Percentiles rank a stretch among this genome's conserved stretches.
Conservation (phyloP, 805 yeast genomes). For the Saccharomycopsis amapae region DNA sequence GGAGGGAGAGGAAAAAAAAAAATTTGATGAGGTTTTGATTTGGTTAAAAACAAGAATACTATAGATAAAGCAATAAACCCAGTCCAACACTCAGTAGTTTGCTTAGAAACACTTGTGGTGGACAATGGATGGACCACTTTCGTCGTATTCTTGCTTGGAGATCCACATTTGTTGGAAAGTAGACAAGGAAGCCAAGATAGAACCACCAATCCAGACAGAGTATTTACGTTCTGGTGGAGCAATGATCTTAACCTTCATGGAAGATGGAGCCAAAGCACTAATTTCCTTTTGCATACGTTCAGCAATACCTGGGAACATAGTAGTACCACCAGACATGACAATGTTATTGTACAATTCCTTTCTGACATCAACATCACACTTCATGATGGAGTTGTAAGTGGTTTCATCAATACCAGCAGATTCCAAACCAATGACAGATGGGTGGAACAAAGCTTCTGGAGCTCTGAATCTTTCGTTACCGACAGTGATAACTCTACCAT, state of each 20-base stretch:
- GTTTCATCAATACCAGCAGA: constrained; percentile 99
- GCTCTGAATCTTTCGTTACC: constrained; percentile 99
- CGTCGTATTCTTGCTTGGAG: constrained; percentile 99
- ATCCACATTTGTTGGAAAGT: constrained; percentile 99
- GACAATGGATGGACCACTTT: constrained; percentile 99
- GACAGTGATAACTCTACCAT: constrained; percentile 98
- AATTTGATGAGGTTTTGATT: too few species aligned
- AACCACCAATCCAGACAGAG: constrained; percentile 99
- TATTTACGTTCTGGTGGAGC: constrained; percentile 99
- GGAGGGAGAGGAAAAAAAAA: too few species aligned
- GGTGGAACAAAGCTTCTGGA: constrained; percentile 99
- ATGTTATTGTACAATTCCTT: constrained; percentile 98
- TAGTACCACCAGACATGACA: constrained; percentile 99
- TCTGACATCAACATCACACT: constrained; percentile 99
- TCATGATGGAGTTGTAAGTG: constrained; percentile 88
- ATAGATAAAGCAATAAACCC: too few species aligned
- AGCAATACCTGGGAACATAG: constrained; percentile 99
- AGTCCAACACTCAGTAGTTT: too few species aligned
- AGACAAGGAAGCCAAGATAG: constrained; percentile 95
- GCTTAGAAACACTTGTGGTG: constrained; percentile 89
- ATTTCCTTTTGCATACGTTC: constrained; percentile 99
- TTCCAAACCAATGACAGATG: constrained; percentile 58
- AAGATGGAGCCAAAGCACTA: constrained; percentile 98
- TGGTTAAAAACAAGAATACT: too few species aligned
- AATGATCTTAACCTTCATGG: constrained; percentile 98